These are phyloP conservation scores for Aspergillus conjunctus DNA, from an alignment of 495 filamentous ascomycete species.

Conservation along the genomic window DNA sequence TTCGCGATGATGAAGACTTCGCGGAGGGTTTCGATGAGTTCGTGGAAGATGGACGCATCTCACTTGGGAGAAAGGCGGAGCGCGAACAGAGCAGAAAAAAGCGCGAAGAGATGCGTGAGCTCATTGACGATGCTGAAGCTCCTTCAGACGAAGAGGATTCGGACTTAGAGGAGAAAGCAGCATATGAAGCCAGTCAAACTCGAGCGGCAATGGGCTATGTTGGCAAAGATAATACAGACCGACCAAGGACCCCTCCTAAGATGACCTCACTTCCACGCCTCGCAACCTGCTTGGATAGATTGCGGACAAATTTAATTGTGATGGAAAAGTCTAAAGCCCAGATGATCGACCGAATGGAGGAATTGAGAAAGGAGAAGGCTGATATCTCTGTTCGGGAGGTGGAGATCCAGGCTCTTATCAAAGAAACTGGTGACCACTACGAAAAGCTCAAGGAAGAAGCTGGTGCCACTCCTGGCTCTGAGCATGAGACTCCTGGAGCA, in stretches of 20 bases:
- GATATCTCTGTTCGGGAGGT: conserved; percentile 73
- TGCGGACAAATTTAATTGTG: conserved; percentile 53
- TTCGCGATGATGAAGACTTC: conserved; percentile 89
- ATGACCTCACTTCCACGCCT: conserved; percentile 60
- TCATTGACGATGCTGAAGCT: conserved; percentile 80
- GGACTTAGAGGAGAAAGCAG: conserved; percentile 75
- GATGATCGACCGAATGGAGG: conserved; percentile 61
- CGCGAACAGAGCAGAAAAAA: conserved; percentile 67
- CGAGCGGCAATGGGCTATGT: conserved; percentile 76
- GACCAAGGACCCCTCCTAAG: conserved; percentile 58
- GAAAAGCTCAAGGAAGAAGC: conserved; percentile 60
- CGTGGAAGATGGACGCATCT: conserved; percentile 78
- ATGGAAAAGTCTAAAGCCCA: conserved; percentile 58
- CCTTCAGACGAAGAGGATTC: conserved; percentile 69
- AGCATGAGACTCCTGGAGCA: conserved; percentile 31
- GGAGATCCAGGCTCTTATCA: conserved; percentile 79
- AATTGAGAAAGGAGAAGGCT: conserved; percentile 63
- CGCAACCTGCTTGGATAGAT: conserved; percentile 49
- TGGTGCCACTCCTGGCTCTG: conserved; percentile 39
- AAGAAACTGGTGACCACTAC: conserved; percentile 81
- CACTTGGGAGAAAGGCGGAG: conserved; percentile 79
- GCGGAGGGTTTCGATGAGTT: conserved; percentile 94
- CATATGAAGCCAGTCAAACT: conserved; percentile 88
- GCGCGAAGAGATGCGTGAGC: conserved; percentile 75
- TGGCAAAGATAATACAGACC: conserved; percentile 42